Evolutionary conservation across 257 asterid genomes (phyloP).

Genomic region (Paraleonurus japonicus): DNA sequence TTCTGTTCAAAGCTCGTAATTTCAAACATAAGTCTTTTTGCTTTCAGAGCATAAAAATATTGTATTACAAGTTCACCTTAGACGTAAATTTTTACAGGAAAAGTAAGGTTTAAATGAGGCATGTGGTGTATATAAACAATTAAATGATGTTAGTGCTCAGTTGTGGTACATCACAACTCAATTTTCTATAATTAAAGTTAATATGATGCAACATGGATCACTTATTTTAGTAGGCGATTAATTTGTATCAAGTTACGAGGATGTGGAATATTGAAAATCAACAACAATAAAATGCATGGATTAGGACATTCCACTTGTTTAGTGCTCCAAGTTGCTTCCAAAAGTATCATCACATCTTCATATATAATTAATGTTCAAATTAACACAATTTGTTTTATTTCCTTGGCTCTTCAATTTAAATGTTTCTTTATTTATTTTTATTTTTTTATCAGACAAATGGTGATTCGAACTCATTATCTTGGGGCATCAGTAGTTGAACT

Average conservation of each 20-base stretch:
- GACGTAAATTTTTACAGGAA: background rate
- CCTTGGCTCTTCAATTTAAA: background rate
- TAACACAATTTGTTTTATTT: background rate
- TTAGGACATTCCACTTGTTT: constrained; percentile 18
- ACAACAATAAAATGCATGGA: constrained; percentile 10
- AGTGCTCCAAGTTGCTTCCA: background rate
- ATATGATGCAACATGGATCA: background rate
- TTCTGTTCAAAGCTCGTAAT: too few species aligned
- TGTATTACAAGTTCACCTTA: background rate
- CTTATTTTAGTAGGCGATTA: background rate
- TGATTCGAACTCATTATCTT: too few species aligned
- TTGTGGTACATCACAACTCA: constrained; percentile 27
- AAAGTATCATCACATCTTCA: background rate
- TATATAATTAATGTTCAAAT: background rate
- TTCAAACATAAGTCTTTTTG: too few species aligned
- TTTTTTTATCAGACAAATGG: too few species aligned
- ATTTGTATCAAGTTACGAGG: constrained; percentile 23
- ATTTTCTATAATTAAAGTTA: background rate
- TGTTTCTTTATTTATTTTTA: too few species aligned
- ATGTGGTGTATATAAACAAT: background rate
- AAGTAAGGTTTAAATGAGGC: background rate
- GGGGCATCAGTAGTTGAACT: too few species aligned
- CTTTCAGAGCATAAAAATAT: background rate
- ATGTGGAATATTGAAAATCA: constrained; percentile 18
- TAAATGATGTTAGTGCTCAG: constrained; percentile 1